Base-by-base conservation (phyloP, 208 protist genomes). In the Trypanosoma platydactyli region DNA sequence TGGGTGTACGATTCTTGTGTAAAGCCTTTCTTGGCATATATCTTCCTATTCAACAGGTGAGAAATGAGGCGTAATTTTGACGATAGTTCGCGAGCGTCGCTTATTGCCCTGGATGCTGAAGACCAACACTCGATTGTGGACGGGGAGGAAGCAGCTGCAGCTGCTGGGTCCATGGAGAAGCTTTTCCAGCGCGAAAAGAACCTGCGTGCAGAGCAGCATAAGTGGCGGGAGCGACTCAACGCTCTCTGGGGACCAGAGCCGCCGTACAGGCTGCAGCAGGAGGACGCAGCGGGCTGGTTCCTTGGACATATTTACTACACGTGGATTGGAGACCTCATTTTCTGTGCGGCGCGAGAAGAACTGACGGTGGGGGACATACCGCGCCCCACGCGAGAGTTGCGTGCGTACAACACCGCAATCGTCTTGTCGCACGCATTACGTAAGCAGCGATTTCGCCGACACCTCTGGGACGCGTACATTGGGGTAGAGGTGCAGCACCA, bases 381-480 rank as follows among this genome's bases (percentile, higher is more conserved):
- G 41, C 58, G 60, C 50, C 72, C 71, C 27, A 48, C 60, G 24
- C 49, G 53, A 48, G 44, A 58, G 48, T 35, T 64, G 55, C 7
- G 64, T 29, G 60, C 71, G 24, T 75, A 68, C 57, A 55, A 79
- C 49, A 35, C 45, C 24, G 80, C 71, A 4, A 35, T 58, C 9
- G 44, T 48, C 12, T 54, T 85, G 16, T 73, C 64, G 0, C 58
- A 30, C n/a, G 50, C 30, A 27, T 49, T 81, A 49, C 60, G 75
- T 44, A 56, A 56, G 16, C 74, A 83, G 71, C 68, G 56, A 1
- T 25, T 20, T 18, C 63, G 67, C 29, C 75, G 67, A n/a, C 71
- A 75, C 49, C 67, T 53, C 70, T 80, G 73, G 79, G 72, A 79
- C 45, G 59, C 46, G 48, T 80, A 73, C 61, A 58, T 77, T 30